Evolutionary conservation across 2,329 filamentous ascomycete genomes (phyloP), one percentile per base, ranked within the genome.

Genomic region (Pseudogymnoascus sp.): DNA sequence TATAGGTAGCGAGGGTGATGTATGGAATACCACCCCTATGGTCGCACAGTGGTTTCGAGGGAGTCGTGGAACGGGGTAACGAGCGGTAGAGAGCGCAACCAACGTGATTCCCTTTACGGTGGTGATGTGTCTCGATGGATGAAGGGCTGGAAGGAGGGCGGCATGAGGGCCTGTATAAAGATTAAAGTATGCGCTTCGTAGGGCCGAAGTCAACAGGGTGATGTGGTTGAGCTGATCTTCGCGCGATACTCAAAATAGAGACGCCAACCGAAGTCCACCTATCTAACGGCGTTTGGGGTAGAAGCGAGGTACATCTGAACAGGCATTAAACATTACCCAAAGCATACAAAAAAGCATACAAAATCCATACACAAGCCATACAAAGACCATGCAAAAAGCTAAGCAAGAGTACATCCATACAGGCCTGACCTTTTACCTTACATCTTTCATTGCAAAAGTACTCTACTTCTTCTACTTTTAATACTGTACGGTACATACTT

Each of bases 191-290:
- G 31, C 13, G 26, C 44, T 33, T 54, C 29, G 47, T 33, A 54
- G 47, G 47, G 47, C 47, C 47, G 47, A 54, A 33, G 47, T 54
- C 47, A 54, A 54, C 8, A 17, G 9, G 29, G 26, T 33, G 26
- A 54, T 54, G 47, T 54, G 47, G 26, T 54, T 54, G 47, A 54
- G 47, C 47, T 54, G 47, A 54, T 54, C 47, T 54, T 33, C 9
- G 11, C 26, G n/a, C 47, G 47, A 54, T 54, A 54, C 47, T 54
- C 47, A 54, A 54, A 54, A 54, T 54, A 54, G 47, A 31, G 47
- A 54, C 47, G 47, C 29, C 47, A 54, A 54, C 47, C 47, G 47
- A 54, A 54, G 47, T 9, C 47, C 47, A 54, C 47, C 47, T 54
- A 10, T 54, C 47, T 54, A 54, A 54, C 47, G 47, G 15, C 15